Conservation (phyloP, 257 asterid genomes). For the Agastache rugosa region DNA sequence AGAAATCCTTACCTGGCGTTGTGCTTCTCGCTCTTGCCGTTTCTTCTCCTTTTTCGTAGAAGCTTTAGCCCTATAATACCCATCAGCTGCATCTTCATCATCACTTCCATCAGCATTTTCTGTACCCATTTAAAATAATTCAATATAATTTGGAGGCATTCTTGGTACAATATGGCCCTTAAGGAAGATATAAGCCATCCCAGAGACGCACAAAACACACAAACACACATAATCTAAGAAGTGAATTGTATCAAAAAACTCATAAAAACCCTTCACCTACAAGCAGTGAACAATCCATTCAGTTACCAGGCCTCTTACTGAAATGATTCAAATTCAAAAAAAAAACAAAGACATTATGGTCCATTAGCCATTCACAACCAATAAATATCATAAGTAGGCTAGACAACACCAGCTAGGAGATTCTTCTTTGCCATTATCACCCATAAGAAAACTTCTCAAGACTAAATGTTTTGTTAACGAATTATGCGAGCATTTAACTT, state of each 20-base stretch:
- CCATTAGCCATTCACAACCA: slow-evolving; percentile 11
- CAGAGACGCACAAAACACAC: neutral
- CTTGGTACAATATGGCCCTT: neutral
- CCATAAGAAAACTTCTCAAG: slow-evolving; percentile 3
- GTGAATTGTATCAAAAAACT: slow-evolving; percentile 11
- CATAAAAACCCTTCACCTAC: neutral
- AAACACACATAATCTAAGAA: slow-evolving; percentile 9
- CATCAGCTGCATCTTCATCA: slow-evolving; percentile 78
- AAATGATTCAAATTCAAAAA: neutral
- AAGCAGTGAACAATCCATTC: slow-evolving; percentile 6
- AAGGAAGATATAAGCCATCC: slow-evolving; percentile 4
- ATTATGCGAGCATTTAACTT: neutral
- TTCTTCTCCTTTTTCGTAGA: slow-evolving; percentile 85
- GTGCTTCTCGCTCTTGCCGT: slow-evolving; percentile 93
- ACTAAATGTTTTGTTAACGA: neutral
- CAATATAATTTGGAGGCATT: slow-evolving; percentile 9
- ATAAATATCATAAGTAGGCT: neutral
- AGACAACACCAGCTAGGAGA: slow-evolving; percentile 13
- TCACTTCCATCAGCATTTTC: slow-evolving; percentile 75
- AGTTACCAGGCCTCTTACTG: slow-evolving; percentile 7
- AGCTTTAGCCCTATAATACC: slow-evolving; percentile 58
- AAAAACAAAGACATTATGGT: neutral
- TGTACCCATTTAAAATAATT: slow-evolving; percentile 43
- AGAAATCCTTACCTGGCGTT: slow-evolving; percentile 66
- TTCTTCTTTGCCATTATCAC: slow-evolving; percentile 1